phyloP scores from a whole-genome alignment of 2,329 filamentous ascomycete genomes.

The Botryotinia globosa region DNA sequence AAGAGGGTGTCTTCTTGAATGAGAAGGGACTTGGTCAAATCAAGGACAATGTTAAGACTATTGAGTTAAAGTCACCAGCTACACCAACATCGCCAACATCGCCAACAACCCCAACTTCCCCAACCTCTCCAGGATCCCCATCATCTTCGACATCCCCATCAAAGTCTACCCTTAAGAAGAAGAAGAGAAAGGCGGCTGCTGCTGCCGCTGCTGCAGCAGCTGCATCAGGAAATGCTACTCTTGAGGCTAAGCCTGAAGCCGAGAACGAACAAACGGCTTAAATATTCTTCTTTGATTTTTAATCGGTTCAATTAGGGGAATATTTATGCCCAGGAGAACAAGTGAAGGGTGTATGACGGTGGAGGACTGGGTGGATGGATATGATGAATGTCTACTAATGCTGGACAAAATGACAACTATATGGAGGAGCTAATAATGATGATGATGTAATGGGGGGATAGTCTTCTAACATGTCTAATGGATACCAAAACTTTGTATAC shows the following conservation, averaged over 20 bases:
- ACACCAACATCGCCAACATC: conserved; percentile 50
- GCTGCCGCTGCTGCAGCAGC: not conserved
- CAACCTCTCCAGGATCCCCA: conserved; percentile 40
- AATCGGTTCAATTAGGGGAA: too few relatives aligned
- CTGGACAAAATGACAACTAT: conserved; percentile 3
- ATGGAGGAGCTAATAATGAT: conserved; percentile 18
- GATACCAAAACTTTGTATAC: conserved; percentile 2
- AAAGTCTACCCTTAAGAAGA: conserved; percentile 42
- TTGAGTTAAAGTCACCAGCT: conserved; percentile 30
- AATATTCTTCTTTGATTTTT: not conserved
- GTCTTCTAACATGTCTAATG: conserved; percentile 10
- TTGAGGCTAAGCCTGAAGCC: not conserved
- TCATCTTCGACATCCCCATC: conserved; percentile 48
- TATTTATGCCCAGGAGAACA: not conserved
- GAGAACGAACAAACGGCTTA: not conserved
- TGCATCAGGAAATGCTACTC: not conserved
- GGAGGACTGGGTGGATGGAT: not conserved
- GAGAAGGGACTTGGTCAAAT: conserved; percentile 19
- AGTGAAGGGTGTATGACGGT: not conserved
- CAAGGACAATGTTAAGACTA: conserved; percentile 8
- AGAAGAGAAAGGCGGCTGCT: not conserved
- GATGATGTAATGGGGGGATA: conserved; percentile 10
- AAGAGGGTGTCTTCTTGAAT: conserved; percentile 14
- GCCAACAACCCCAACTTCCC: conserved; percentile 32
- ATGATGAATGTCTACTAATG: conserved; percentile 2